These are phyloP conservation scores for Aspergillus hortae DNA, from an alignment of 2,329 filamentous ascomycete species.

Conservation along the genomic window DNA sequence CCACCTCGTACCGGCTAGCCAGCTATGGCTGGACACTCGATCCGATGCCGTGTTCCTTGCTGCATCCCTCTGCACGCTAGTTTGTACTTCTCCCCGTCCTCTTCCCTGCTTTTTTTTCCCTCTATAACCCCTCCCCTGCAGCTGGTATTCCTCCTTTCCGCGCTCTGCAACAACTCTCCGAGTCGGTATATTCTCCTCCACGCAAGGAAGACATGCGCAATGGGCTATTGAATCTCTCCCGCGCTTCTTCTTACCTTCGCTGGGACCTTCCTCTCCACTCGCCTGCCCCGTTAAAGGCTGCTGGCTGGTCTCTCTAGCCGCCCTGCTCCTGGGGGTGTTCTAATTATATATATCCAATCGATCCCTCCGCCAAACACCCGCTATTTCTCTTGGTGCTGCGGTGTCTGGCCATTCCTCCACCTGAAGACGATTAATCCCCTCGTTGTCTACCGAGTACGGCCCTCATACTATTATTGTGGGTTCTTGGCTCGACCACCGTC, in stretches of 20 bases:
- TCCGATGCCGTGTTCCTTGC: conserved; percentile 11
- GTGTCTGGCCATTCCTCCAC: not conserved
- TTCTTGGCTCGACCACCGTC: not conserved
- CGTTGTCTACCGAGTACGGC: no score
- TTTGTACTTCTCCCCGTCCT: conserved; percentile 5
- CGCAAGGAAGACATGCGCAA: not conserved
- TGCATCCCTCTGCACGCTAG: conserved; percentile 20
- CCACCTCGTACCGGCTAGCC: not conserved
- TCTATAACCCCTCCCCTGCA: conserved; percentile 1
- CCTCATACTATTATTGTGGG: not conserved
- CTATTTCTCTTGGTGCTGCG: conserved; percentile 12
- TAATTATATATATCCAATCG: conserved; percentile 22
- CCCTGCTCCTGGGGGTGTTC: conserved; percentile 14
- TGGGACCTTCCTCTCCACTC: not conserved
- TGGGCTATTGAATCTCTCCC: not conserved
- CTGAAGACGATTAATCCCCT: not conserved
- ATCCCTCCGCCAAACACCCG: conserved; percentile 12
- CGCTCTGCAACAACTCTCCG: conserved; percentile 2
- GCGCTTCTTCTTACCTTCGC: not conserved
- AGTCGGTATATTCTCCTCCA: not conserved
- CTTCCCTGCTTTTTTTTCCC: conserved; percentile 5
- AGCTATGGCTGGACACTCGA: not conserved
- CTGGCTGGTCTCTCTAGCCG: conserved; percentile 2
- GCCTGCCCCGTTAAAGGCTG: no score
- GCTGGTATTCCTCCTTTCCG: not conserved